Conservation (phyloP, 352 stramenopile genomes). For the Plasmopara viticola region DNA sequence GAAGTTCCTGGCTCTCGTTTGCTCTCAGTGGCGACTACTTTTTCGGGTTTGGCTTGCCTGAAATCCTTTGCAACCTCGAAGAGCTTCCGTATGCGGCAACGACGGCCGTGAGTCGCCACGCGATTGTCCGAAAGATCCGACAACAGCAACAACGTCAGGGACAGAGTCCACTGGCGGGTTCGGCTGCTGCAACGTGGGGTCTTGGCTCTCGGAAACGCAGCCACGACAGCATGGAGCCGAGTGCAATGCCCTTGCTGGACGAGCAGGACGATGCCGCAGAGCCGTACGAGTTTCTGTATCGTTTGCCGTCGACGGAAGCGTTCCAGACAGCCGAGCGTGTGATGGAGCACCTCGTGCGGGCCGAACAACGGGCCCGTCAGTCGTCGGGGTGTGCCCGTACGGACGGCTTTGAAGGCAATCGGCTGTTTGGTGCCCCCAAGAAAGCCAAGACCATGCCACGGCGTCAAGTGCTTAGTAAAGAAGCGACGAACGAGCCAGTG, state of each 20-base stretch:
- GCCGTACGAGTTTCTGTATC: conserved; percentile 84
- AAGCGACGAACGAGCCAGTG: conserved; percentile 28
- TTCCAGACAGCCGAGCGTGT: conserved; percentile 79
- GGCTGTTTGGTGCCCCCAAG: conserved; percentile 35
- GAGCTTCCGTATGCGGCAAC: conserved; percentile 65
- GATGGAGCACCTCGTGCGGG: conserved; percentile 70
- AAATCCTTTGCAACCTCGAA: conserved; percentile 65
- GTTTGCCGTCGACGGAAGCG: conserved; percentile 54
- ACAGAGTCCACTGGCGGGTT: conserved; percentile 26
- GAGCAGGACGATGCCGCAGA: conserved; percentile 25
- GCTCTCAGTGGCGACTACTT: conserved; percentile 71
- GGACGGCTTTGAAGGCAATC: conserved; percentile 73
- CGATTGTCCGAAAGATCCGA: conserved; percentile 32
- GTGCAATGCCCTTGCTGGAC: conserved; percentile 11
- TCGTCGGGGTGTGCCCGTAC: conserved; percentile 83
- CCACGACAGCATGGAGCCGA: conserved; percentile 19
- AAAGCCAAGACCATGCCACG: conserved; percentile 27
- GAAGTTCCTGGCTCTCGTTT: conserved; percentile 78
- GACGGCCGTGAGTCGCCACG: conserved; percentile 47
- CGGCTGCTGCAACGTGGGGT: conserved; percentile 20
- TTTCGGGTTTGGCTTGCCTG: conserved; percentile 72
- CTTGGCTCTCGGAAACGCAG: conserved; percentile 21
- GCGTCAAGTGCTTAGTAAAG: conserved; percentile 31
- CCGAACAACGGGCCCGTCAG: conserved; percentile 77
- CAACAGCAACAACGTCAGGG: conserved; percentile 36